These are phyloP conservation scores for Paracoccidioides lutzii DNA, from an alignment of 2,329 filamentous ascomycete genomes.

Conservation along the genomic window DNA sequence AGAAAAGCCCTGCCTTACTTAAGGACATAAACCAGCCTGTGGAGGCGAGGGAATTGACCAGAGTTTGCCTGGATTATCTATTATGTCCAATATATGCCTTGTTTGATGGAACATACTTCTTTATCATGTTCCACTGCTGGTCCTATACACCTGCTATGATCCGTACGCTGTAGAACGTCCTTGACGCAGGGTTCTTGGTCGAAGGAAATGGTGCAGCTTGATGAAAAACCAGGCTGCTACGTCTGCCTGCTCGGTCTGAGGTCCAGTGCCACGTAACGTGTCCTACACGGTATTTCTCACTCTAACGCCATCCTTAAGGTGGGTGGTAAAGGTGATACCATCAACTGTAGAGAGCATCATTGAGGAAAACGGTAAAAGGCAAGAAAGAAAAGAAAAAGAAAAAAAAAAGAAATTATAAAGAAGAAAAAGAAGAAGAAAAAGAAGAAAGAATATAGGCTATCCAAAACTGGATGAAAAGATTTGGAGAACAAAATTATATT, in stretches of 20 bases:
- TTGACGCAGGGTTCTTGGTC: not conserved
- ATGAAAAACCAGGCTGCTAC: constrained; percentile 3
- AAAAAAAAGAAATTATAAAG: no score
- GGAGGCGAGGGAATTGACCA: not conserved
- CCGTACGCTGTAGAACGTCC: not conserved
- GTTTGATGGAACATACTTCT: not conserved
- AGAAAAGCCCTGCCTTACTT: not conserved
- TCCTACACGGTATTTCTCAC: not conserved
- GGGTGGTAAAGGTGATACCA: not conserved
- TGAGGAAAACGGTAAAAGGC: not conserved
- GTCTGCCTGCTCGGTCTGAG: not conserved
- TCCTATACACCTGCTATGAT: not conserved
- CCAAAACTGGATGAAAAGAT: not conserved
- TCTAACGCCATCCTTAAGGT: not conserved
- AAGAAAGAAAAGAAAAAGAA: no score
- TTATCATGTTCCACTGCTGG: not conserved
- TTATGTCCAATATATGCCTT: not conserved
- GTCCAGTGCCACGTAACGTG: not conserved
- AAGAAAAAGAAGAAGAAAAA: not conserved
- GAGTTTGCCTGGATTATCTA: not conserved
- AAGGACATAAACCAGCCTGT: not conserved
- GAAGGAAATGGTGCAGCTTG: not conserved
- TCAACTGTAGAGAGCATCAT: not conserved
- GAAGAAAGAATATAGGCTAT: not conserved
- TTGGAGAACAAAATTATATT: not conserved